Evolutionary conservation across 768 basidiomycete species (phyloP).

Genomic region (Calvatia gigantea): DNA sequence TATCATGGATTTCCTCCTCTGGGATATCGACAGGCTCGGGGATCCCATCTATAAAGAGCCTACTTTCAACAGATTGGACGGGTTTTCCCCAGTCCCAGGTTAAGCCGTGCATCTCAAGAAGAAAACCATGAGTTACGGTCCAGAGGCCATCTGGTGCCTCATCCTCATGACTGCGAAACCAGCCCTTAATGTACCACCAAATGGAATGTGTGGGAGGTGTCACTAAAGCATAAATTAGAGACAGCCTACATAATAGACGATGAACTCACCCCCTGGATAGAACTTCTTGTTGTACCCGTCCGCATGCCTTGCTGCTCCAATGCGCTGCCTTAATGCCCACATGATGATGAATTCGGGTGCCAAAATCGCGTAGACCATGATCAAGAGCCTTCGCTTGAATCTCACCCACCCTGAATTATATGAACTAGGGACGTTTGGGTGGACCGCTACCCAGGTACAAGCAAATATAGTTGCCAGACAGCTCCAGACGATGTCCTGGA

Average conservation of each 20-base stretch:
- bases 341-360: neutral
- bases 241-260: too few species aligned
- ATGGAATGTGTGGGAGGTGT: too few species aligned
- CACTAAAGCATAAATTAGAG: too few species aligned
- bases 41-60: neutral
- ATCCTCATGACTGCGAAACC: neutral
- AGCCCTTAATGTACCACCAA: neutral
- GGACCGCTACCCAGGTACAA: neutral
- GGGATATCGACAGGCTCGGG: neutral
- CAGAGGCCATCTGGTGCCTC: neutral
- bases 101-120: neutral
- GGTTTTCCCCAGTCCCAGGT: neutral
- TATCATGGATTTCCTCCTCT: neutral
- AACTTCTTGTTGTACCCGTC: neutral
- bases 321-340: neutral
- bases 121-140: neutral
- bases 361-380: neutral
- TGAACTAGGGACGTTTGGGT: neutral
- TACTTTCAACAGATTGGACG: neutral
- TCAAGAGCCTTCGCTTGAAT: neutral
- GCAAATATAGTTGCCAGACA: neutral
- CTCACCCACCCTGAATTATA: neutral
- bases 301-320: neutral
- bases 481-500: constrained; percentile 3
- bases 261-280: neutral